Evolutionary conservation across 768 basidiomycete genomes (phyloP).

Genomic region (Daedalea quercina): DNA sequence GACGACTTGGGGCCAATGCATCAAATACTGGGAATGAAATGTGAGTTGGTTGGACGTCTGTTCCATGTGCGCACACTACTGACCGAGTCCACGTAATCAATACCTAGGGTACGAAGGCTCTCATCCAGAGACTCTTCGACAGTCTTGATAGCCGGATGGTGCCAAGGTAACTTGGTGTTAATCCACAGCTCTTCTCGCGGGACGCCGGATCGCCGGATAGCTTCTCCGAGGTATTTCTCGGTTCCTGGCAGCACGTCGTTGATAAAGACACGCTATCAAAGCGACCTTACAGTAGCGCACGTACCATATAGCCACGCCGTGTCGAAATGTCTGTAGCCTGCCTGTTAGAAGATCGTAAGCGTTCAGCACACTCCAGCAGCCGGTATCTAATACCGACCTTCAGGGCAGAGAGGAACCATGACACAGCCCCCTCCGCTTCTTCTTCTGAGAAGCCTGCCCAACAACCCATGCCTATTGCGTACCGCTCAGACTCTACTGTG

Average conservation of each 20-base stretch:
- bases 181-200: slow-evolving; percentile 62
- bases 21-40: slow-evolving; percentile 31
- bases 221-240: slow-evolving; percentile 17
- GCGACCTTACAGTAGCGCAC: not conserved
- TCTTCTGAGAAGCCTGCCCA: slow-evolving; percentile 31
- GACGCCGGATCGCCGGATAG: slow-evolving; percentile 42
- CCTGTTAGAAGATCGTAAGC: slow-evolving; percentile 4
- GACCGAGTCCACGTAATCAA: slow-evolving; percentile 27
- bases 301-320: slow-evolving; percentile 25
- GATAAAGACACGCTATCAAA: slow-evolving; percentile 1
- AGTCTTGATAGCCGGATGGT: slow-evolving; percentile 24
- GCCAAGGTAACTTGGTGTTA: slow-evolving; percentile 47
- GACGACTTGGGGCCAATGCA: slow-evolving; percentile 42
- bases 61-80: not conserved
- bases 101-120: slow-evolving; percentile 20
- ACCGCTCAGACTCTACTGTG: not conserved
- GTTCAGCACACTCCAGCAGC: not conserved
- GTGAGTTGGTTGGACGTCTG: not conserved
- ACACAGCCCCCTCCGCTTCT: slow-evolving; percentile 26
- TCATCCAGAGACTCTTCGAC: slow-evolving; percentile 24
- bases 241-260: slow-evolving; percentile 9
- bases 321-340: slow-evolving; percentile 23
- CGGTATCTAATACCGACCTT: slow-evolving; percentile 20
- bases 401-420: slow-evolving; percentile 35
- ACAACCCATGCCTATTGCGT: slow-evolving; percentile 30